Evolutionary conservation across 164 flowering plant genomes (phyloP).

Genomic region (Chimonanthus salicifolius): DNA sequence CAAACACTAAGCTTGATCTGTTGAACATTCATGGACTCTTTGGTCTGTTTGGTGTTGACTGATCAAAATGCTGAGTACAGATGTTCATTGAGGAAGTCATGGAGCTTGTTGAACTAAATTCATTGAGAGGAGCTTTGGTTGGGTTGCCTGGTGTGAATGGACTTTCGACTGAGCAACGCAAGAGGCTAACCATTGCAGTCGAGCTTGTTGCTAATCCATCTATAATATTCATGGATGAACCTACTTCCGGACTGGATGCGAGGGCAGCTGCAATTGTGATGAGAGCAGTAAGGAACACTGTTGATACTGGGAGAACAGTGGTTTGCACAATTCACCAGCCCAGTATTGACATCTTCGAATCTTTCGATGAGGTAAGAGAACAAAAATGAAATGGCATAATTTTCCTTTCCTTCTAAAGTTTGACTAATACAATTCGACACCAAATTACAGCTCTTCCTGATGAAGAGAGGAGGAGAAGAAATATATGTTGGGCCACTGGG

Average conservation of each 20-base stretch:
- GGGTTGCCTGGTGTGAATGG: slow-evolving; percentile 47
- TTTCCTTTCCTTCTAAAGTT: background rate
- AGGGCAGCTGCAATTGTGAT: slow-evolving; percentile 62
- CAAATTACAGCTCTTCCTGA: slow-evolving; percentile 38
- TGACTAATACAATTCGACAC: background rate
- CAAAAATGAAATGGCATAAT: background rate
- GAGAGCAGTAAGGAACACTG: slow-evolving; percentile 53
- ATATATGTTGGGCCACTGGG: slow-evolving; percentile 57
- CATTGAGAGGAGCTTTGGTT: slow-evolving; percentile 31
- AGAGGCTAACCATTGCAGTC: slow-evolving; percentile 52
- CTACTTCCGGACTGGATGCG: slow-evolving; percentile 57
- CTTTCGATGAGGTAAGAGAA: slow-evolving; percentile 46
- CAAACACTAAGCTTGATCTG: background rate
- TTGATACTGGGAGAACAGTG: slow-evolving; percentile 51
- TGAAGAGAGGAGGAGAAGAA: slow-evolving; percentile 58
- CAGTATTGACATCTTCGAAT: slow-evolving; percentile 58
- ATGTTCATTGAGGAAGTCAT: slow-evolving; percentile 48
- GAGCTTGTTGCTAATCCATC: slow-evolving; percentile 57
- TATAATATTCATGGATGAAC: slow-evolving; percentile 56
- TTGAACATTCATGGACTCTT: background rate
- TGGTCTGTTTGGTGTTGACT: background rate
- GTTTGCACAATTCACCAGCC: slow-evolving; percentile 69
- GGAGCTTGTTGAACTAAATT: slow-evolving; percentile 43
- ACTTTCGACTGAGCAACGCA: slow-evolving; percentile 53
- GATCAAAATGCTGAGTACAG: slow-evolving; percentile 17